phyloP scores from a whole-genome alignment of 2,329 filamentous ascomycete genomes.

The Fusarium torulosum region DNA sequence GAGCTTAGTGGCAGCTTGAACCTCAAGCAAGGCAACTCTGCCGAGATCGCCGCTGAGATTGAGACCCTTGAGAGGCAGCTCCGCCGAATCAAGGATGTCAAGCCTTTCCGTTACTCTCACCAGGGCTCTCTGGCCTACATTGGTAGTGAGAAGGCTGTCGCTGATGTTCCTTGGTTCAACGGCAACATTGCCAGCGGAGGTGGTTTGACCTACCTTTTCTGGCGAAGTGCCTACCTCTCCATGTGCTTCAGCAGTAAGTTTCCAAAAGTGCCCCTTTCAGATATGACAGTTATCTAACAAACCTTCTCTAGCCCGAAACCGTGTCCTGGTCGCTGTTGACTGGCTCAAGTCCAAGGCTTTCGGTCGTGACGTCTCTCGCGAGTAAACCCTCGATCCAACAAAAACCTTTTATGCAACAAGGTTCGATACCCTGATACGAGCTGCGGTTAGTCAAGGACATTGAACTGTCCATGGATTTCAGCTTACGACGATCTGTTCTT shows the following conservation, averaged over 20 bases:
- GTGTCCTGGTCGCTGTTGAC: conserved; percentile 90
- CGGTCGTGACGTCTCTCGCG: conserved; percentile 91
- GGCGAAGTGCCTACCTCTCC: conserved; percentile 96
- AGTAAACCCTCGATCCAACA: conserved; percentile 62
- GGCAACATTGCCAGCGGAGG: conserved; percentile 96
- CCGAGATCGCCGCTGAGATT: conserved; percentile 79
- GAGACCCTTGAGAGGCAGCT: conserved; percentile 88
- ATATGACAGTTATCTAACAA: conserved; percentile 33
- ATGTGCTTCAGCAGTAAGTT: conserved; percentile 99
- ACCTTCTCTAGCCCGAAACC: conserved; percentile 80
- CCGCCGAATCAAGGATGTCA: conserved; percentile 90
- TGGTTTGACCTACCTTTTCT: conserved; percentile 96
- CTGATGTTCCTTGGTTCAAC: conserved; percentile 96
- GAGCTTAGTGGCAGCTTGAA: conserved; percentile 74
- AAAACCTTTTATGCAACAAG: conserved; percentile 41
- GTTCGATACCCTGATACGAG: conserved; percentile 46
- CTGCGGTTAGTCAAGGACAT: conserved; percentile 22
- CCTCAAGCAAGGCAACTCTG: conserved; percentile 72
- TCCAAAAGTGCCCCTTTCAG: neutral
- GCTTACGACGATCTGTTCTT: conserved; percentile 45
- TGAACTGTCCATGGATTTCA: conserved; percentile 27
- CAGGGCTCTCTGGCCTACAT: conserved; percentile 98
- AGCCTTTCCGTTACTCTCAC: conserved; percentile 98
- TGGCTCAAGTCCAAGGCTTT: conserved; percentile 98
- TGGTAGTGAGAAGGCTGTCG: conserved; percentile 96